Percentiles rank a stretch among this genome's conserved stretches.
Evolutionary conservation across 2,329 filamentous ascomycete genomes (phyloP).

Genomic region (Macrophomina pseudophaseolina): DNA sequence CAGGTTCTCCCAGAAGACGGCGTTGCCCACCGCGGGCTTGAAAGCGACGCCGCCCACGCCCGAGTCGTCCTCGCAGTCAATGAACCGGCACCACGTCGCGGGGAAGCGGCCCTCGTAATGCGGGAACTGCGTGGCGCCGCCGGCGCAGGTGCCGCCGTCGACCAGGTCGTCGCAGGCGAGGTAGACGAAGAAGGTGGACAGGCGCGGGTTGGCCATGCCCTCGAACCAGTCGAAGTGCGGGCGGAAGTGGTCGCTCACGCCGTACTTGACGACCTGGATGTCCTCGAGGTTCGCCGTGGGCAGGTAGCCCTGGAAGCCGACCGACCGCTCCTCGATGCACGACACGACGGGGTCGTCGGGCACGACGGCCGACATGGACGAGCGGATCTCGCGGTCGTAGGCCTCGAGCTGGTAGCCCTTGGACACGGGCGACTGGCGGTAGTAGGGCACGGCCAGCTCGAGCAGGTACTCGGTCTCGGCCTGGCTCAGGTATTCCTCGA

Average conservation of each 20-base stretch:
- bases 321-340: conserved; percentile 1
- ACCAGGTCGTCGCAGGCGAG: conserved; percentile 35
- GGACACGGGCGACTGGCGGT: neutral
- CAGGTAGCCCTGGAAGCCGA: conserved; percentile 4
- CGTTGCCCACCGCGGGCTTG: conserved; percentile 54
- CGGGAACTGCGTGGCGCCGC: conserved; percentile 58
- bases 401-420: conserved; percentile 5
- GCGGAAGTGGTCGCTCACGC: conserved; percentile 52
- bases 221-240: conserved; percentile 61
- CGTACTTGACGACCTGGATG: conserved; percentile 49
- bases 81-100: conserved; percentile 48
- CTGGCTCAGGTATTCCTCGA: neutral
- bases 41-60: conserved; percentile 57
- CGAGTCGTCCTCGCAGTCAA: conserved; percentile 55
- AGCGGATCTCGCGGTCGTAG: conserved; percentile 5
- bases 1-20: conserved; percentile 58
- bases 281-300: neutral
- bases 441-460: neutral
- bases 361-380: neutral
- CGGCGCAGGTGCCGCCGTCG: conserved; percentile 42
- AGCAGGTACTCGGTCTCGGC: conserved; percentile 7
- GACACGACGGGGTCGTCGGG: conserved; percentile 1
- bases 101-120: conserved; percentile 30
- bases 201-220: conserved; percentile 38
- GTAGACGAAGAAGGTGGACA: conserved; percentile 57